Evolutionary conservation across 768 basidiomycete species (phyloP).

Genomic region (Auricularia sp.): DNA sequence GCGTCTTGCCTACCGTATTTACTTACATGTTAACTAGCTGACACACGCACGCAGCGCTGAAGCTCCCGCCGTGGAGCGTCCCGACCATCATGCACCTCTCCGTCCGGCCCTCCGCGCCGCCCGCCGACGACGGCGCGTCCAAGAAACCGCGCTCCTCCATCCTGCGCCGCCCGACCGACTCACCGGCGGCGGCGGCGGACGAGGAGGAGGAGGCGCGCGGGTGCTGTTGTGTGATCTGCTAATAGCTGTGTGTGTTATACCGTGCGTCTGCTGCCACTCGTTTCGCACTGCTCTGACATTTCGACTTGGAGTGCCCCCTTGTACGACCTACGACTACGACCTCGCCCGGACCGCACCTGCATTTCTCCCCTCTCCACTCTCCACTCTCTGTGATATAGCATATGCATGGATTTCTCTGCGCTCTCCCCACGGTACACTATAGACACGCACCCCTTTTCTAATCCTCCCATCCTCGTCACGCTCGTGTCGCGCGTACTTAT

Average conservation of each 20-base stretch:
- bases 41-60: background rate
- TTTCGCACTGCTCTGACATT: too few relatives aligned
- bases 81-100: constrained; percentile 71
- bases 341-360: too few relatives aligned
- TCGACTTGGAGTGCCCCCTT: too few relatives aligned
- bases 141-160: constrained; percentile 35
- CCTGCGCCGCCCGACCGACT: background rate
- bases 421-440: too few relatives aligned
- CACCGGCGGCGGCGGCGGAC: background rate
- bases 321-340: too few relatives aligned
- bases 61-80: constrained; percentile 2
- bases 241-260: background rate
- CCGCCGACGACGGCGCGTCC: constrained; percentile 37
- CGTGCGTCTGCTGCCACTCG: too few relatives aligned
- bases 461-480: too few relatives aligned
- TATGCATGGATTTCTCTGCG: too few relatives aligned
- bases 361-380: too few relatives aligned
- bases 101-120: constrained; percentile 48
- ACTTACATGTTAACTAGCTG: background rate
- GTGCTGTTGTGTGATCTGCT: background rate
- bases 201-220: background rate
- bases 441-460: too few relatives aligned
- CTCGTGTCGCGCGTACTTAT: too few relatives aligned
- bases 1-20: constrained; percentile 25
- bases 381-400: too few relatives aligned